A percentile compares a stretch with the other conserved stretches of the same genome.
Evolutionary conservation across 2,329 filamentous ascomycete species (phyloP).

Genomic region (Xylariaceae sp.): DNA sequence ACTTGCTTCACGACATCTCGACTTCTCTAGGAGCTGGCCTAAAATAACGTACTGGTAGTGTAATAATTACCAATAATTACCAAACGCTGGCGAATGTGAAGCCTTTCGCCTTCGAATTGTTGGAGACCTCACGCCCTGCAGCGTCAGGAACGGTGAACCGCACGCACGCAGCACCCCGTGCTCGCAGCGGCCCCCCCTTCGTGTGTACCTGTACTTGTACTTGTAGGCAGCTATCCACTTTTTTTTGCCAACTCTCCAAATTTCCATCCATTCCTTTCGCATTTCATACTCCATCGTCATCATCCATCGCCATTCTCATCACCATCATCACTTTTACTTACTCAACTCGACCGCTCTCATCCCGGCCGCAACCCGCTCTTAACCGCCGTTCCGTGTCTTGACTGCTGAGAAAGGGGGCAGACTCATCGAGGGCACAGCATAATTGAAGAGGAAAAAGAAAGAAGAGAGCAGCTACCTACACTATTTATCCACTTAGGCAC

Average conservation of each 20-base stretch:
- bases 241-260: background rate
- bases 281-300: background rate
- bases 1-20: background rate
- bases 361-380: constrained; percentile 9
- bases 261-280: background rate
- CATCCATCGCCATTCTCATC: background rate
- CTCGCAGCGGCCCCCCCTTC: too few species aligned
- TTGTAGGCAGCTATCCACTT: background rate
- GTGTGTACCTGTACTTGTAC: too few species aligned
- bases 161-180: background rate
- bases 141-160: background rate
- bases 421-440: constrained; percentile 10
- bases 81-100: background rate
- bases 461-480: background rate
- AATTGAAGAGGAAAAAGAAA: constrained; percentile 9
- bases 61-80: constrained; percentile 4
- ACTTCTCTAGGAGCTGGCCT: background rate
- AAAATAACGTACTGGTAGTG: background rate
- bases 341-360: background rate
- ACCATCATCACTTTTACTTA: constrained; percentile 3
- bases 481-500: constrained; percentile 19
- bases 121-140: background rate
- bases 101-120: too few species aligned
- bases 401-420: constrained; percentile 12
- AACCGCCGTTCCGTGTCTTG: constrained; percentile 14